Evolutionary conservation across 208 protist genomes (phyloP), one percentile per base, ranked within the genome.

Genomic region (Spironucleus salmonicida): DNA sequence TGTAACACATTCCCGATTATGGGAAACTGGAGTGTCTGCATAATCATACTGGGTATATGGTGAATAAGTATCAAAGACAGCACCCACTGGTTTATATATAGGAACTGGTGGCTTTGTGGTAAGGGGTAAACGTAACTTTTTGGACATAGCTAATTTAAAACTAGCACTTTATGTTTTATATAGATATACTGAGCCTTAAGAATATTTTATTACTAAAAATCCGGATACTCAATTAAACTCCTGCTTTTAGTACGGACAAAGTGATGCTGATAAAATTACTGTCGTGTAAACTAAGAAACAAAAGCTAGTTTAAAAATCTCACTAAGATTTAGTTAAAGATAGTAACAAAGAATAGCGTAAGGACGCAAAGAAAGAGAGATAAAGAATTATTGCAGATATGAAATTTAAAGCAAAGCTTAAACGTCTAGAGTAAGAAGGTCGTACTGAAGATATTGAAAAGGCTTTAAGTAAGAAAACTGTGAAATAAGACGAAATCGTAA

Each of bases 41-140:
- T 81, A 78, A 40, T 88, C 93, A 0, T 98, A 90, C 84, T 98
- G 93, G 93, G 92, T 97, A 1, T 85, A 92, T 76, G 82, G 82
- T 57, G 67, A 91, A 39, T 91, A 93, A 83, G 89, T 92, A 0
- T 86, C 83, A 2, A 86, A 95, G 86, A 80, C 91, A 83, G 89
- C 90, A 68, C 82, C 88, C 78, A 81, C 88, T 75, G 88, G 85
- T 85, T 78, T 90, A 74, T 85, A 91, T 86, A 82, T 97, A 0
- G 71, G 87, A 0, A 90, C 89, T 1, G 91, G 90, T 61, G 81
- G 71, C 27, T 93, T 93, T 67, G 87, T 91, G 82, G 89, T 94
- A 42, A 68, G 87, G 32, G 89, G 91, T 58, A 91, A 90, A 66
- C 89, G 92, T 32, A 92, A 93, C 77, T 91, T 85, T 66, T 66